Evolutionary conservation across 2,329 filamentous ascomycete species (phyloP), one percentile per base, ranked within the genome.

Genomic region (Fusarium musae): DNA sequence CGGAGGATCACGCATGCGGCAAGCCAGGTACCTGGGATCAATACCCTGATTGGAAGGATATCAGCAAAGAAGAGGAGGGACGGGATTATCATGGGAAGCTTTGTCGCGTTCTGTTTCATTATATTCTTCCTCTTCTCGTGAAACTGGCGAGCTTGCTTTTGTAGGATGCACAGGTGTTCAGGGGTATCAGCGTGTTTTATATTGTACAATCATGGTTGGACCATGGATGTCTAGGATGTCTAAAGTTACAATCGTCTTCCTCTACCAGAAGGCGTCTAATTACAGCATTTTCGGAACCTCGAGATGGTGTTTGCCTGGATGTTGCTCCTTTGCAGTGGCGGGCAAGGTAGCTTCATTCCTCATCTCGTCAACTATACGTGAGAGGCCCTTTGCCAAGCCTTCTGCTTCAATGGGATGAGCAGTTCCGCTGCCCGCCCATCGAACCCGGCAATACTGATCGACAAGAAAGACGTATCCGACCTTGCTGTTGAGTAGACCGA

Each of bases 401-500:
- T 91, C 87, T 73, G 86, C 87, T 84, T 97, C 94, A 23, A 88
- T 88, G 0, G 87, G 87, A 70, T 90, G 87, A 50, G 91, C 90
- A 52, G 87, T 80, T 17, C 92, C 93, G 78, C 95, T 97, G 8
- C 93, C 96, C 1, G 96, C 96, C 96, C 96, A 99, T 63, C 96
- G 89, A 76, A 99, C 97, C 83, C 91, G 93, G 81, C 95, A 97
- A 72, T 95, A 87, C 70, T 91, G 87, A 81, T 99, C 96, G 66
- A 99, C 87, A 53, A 99, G 87, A 82, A 97, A 99, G 9, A 95
- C 92, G 83, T 98, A 98, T 42, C 95, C 96, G 39, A 98, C 96
- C 83, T 95, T 97, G 75, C 90, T 91, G 83, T 99, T 99, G 79
- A 97, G 84, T 80, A 97, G 75, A 16, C 91, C 91, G 69, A 93